These are phyloP conservation scores for Evernia prunastri DNA, from an alignment of 495 filamentous ascomycete species.

Conservation along the genomic window DNA sequence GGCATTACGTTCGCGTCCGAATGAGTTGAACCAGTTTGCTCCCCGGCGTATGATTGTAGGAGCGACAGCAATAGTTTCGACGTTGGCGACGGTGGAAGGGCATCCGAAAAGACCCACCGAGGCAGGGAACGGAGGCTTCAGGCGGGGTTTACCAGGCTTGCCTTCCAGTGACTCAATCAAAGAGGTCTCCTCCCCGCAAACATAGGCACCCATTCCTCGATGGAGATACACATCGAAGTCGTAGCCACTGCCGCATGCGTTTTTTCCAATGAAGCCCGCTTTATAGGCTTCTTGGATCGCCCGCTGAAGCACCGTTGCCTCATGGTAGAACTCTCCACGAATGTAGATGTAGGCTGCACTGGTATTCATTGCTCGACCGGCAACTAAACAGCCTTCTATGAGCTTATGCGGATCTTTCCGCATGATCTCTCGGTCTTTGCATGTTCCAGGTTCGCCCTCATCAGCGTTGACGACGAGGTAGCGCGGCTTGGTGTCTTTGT, in stretches of 20 bases:
- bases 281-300: constrained; percentile 97
- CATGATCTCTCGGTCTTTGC: constrained; percentile 99
- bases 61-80: constrained; percentile 92
- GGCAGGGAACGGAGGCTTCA: constrained; percentile 97
- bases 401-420: constrained; percentile 99
- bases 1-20: constrained; percentile 89
- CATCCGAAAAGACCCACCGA: constrained; percentile 96
- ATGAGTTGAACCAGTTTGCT: constrained; percentile 81
- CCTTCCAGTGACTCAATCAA: constrained; percentile 97
- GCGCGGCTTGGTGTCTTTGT: constrained; percentile 91
- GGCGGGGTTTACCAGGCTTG: constrained; percentile 94
- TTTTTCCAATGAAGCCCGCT: constrained; percentile 91
- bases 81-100: constrained; percentile 95
- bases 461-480: constrained; percentile 98
- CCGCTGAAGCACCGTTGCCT: constrained; percentile 85
- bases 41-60: constrained; percentile 94
- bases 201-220: constrained; percentile 94
- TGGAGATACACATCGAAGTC: constrained; percentile 97
- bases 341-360: constrained; percentile 99
- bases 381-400: constrained; percentile 92
- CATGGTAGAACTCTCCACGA: constrained; percentile 96
- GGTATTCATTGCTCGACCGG: constrained; percentile 95
- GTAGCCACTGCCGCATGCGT: constrained; percentile 92
- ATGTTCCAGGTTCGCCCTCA: constrained; percentile 97
- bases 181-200: constrained; percentile 96